Conservation (phyloP, 1,284 basidiomycete genomes). For the Kwoniella shivajii region DNA sequence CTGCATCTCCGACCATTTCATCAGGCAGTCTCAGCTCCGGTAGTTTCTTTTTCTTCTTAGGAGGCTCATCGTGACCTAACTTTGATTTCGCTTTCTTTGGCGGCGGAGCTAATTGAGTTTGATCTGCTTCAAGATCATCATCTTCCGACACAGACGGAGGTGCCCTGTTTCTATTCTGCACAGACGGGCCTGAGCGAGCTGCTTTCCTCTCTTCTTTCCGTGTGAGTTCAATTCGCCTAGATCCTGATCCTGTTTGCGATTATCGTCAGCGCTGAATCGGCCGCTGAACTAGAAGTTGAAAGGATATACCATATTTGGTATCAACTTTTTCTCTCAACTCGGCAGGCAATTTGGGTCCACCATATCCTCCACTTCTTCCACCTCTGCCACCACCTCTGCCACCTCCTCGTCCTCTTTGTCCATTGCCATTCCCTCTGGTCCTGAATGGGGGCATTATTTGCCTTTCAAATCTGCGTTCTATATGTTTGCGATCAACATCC, state of each 20-base stretch:
- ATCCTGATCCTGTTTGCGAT: constrained; percentile 19
- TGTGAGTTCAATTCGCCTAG: too few species aligned
- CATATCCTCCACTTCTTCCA: constrained; percentile 12
- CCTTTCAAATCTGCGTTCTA: not conserved
- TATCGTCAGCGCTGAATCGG: constrained; percentile 17
- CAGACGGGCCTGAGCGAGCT: constrained; percentile 3
- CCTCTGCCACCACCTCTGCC: constrained; percentile 3
- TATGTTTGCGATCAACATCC: not conserved
- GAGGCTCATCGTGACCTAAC: not conserved
- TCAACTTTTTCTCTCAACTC: constrained; percentile 43
- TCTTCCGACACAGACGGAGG: constrained; percentile 54
- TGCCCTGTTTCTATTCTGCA: not conserved
- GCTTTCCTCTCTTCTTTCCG: constrained; percentile 18
- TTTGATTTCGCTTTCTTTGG: constrained; percentile 1
- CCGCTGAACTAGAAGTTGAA: not conserved
- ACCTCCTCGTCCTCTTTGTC: constrained; percentile 4
- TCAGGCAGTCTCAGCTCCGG: constrained; percentile 38
- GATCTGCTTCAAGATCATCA: constrained; percentile 22
- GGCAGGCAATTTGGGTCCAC: constrained; percentile 41
- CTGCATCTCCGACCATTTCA: constrained; percentile 57
- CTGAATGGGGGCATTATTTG: constrained; percentile 16
- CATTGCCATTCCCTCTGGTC: constrained; percentile 3
- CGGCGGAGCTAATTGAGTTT: not conserved
- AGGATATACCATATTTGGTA: constrained; percentile 29
- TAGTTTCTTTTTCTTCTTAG: constrained; percentile 28